Percentiles rank a stretch among this genome's conserved stretches.
Conservation (phyloP, 2,329 filamentous ascomycete species). For the Colletotrichum endophyticum region DNA sequence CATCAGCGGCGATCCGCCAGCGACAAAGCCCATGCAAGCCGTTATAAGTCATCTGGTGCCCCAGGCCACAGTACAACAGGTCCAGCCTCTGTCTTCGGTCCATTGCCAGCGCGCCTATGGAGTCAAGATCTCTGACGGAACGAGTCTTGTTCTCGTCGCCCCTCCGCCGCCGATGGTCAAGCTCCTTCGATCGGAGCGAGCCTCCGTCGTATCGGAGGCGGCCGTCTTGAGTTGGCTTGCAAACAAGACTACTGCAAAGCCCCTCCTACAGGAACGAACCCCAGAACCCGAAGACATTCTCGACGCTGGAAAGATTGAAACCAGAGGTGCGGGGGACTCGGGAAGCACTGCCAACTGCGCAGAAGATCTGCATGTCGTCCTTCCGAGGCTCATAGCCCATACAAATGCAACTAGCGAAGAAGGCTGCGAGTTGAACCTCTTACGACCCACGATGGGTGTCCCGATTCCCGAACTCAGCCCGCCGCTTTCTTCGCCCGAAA, state of each 20-base stretch:
- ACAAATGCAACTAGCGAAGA: conserved; percentile 31
- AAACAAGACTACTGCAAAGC: conserved; percentile 9
- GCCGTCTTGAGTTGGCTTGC: conserved; percentile 50
- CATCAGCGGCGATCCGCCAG: conserved; percentile 32
- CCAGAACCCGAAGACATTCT: not conserved
- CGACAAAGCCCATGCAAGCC: conserved; percentile 35
- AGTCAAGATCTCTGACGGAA: conserved; percentile 45
- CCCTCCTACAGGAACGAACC: not conserved
- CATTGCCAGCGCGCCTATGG: conserved; percentile 47
- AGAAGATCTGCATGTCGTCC: not conserved
- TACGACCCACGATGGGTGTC: conserved; percentile 39
- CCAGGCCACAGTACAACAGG: conserved; percentile 33
- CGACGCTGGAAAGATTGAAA: not conserved
- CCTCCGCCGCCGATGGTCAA: conserved; percentile 46
- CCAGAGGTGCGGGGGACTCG: not conserved
- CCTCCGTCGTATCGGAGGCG: conserved; percentile 48
- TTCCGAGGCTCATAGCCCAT: conserved; percentile 47
- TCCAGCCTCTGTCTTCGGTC: conserved; percentile 38
- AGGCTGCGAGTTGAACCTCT: conserved; percentile 47
- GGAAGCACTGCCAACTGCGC: not conserved
- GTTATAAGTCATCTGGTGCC: conserved; percentile 38
- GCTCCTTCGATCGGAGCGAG: conserved; percentile 52
- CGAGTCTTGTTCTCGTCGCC: conserved; percentile 45
- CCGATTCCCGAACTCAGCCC: conserved; percentile 39
- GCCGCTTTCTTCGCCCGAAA: conserved; percentile 38